Conservation (phyloP, 306 rosid species). For the Cicer arietinum region DNA sequence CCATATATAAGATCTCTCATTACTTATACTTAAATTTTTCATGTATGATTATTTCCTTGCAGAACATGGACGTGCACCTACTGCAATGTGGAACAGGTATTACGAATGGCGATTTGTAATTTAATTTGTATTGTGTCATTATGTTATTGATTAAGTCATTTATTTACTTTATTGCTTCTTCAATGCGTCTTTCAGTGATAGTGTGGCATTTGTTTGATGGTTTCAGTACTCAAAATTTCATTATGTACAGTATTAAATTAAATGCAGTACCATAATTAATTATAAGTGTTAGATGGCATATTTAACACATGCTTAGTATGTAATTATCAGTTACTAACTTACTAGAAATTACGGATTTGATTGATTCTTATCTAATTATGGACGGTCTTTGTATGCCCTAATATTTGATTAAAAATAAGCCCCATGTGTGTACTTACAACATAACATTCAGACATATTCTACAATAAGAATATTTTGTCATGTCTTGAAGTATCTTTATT, state of each 20-base stretch:
- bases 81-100: constrained; percentile 92
- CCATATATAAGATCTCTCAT: constrained; percentile 10
- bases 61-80: constrained; percentile 83
- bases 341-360: no score
- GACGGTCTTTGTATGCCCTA: no score
- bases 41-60: constrained; percentile 55
- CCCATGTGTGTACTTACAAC: not conserved
- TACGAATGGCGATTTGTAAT: constrained; percentile 15
- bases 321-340: no score
- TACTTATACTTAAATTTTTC: constrained; percentile 19
- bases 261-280: not conserved
- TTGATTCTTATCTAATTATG: no score
- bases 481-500: constrained; percentile 34
- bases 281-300: not conserved
- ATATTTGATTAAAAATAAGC: no score
- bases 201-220: constrained; percentile 35
- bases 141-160: constrained; percentile 15
- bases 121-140: constrained; percentile 25
- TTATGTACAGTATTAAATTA: constrained; percentile 21
- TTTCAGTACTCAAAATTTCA: constrained; percentile 28
- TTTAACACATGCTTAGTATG: no score
- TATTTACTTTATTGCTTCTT: constrained; percentile 33
- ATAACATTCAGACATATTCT: not conserved
- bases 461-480: constrained; percentile 19
- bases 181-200: constrained; percentile 34